Evolutionary conservation across 768 basidiomycete genomes (phyloP), one percentile per base, ranked within the genome.

Genomic region (Suillus subaureus): DNA sequence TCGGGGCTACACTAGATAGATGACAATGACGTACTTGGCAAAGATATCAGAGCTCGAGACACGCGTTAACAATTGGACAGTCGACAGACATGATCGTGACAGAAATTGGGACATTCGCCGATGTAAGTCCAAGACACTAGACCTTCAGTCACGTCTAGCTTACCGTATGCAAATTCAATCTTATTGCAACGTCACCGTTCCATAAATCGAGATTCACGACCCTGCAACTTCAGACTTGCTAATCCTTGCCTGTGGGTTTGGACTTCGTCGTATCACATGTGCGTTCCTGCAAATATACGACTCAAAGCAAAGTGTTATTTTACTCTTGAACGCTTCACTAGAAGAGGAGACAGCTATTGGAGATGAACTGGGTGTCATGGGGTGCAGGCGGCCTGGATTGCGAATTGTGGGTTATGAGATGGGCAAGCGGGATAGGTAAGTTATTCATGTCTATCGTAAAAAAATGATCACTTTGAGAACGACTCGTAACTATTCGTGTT

Each of bases 231-330:
- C 82, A 70, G 91, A 93, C 69, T 79, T 93, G 11, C 77, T 92
- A 45, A 76, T 99, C 49, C 79, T 99, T 39, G 96, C 94, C 1
- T 91, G 96, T 39, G 97, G 97, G 0, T 84, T 99, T 2, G 97
- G 97, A 0, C 79, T 99, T 66, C 86, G 96, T 15, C 82, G 89
- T 64, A 83, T 97, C 61, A 74, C 95, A 52, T 94, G 93, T 79
- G 92, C 90, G 0, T 84, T 98, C 45, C 84, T 99, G 80, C 92
- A 96, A 79, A 93, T 97, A 47, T 99, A 97, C 74, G 93, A 96
- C 80, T 86, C 91, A 23, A 88, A 93, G 40, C 85, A 89, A 66
- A 96, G 86, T 72, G 85, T 97, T 21, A 85, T 99, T 52, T 78
- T 99, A 11, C 81, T 99, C 26, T 88, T 98, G 58, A 91, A 94